Evolutionary conservation across 257 asterid genomes (phyloP).

Genomic region (Solanum commersonii): DNA sequence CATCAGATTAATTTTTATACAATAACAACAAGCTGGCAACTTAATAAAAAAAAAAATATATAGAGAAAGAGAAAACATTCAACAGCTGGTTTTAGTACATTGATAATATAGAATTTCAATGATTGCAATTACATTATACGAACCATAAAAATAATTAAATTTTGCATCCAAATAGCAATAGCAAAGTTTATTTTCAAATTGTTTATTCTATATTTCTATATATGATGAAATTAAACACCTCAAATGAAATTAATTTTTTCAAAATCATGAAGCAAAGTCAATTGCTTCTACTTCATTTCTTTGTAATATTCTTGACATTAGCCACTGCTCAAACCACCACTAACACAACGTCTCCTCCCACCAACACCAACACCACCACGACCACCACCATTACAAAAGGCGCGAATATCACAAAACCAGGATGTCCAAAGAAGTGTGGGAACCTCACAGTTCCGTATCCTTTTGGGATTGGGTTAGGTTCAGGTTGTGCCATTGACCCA

Average conservation of each 20-base stretch:
- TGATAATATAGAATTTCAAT: background rate
- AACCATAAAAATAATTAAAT: background rate
- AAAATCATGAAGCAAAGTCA: background rate
- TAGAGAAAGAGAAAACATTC: background rate
- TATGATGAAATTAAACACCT: background rate
- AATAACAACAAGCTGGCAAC: background rate
- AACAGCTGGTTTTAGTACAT: background rate
- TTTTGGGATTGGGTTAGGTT: background rate
- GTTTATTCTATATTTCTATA: background rate
- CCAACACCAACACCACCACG: background rate
- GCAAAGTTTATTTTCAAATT: background rate
- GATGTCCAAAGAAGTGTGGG: background rate
- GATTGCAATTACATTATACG: background rate
- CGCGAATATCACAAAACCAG: background rate
- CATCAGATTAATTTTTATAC: background rate
- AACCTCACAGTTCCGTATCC: background rate
- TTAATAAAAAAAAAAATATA: background rate
- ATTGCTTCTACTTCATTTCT: background rate
- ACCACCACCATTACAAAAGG: background rate
- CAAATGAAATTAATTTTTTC: background rate
- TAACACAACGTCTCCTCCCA: background rate
- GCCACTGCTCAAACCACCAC: conserved; percentile 13
- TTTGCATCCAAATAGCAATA: background rate
- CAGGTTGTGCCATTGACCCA: background rate
- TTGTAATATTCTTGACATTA: conserved; percentile 6